phyloP scores from a whole-genome alignment of 192 early-diverging fungal genomes.

The Gonapodya sp. region DNA sequence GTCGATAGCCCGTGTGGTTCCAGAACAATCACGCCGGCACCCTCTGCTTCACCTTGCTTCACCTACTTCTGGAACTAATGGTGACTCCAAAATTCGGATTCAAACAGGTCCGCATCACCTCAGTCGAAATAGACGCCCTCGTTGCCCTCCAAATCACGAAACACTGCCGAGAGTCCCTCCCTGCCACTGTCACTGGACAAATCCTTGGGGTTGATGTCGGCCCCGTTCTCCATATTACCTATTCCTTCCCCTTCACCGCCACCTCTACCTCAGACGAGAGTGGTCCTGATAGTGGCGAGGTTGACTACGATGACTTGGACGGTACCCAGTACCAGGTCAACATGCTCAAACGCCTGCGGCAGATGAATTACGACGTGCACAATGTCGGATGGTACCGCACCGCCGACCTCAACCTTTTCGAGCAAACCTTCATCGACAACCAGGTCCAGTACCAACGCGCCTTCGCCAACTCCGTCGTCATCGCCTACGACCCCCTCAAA shows the following conservation, averaged over 20 bases:
- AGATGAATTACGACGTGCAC: conserved; percentile 92
- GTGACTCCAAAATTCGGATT: too few relatives aligned
- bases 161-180: conserved; percentile 78
- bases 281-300: conserved; percentile 15
- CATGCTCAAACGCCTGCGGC: conserved; percentile 86
- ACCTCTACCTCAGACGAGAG: conserved; percentile 26
- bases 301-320: conserved; percentile 29
- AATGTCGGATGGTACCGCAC: conserved; percentile 97
- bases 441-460: conserved; percentile 86
- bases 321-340: conserved; percentile 77
- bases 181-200: conserved; percentile 75
- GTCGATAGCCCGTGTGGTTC: too few relatives aligned
- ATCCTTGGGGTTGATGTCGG: conserved; percentile 88
- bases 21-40: too few relatives aligned
- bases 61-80: too few relatives aligned
- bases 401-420: conserved; percentile 79
- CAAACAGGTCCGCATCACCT: not conserved
- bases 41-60: too few relatives aligned
- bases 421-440: conserved; percentile 79
- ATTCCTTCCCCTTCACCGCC: conserved; percentile 77
- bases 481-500: conserved; percentile 83
- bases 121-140: conserved; percentile 4
- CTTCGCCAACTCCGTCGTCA: conserved; percentile 73
- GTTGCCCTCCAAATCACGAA: conserved; percentile 96
- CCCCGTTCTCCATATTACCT: conserved; percentile 85